Base-by-base conservation (phyloP, 1,284 basidiomycete genomes). In the Singerocomus inundabilis region DNA sequence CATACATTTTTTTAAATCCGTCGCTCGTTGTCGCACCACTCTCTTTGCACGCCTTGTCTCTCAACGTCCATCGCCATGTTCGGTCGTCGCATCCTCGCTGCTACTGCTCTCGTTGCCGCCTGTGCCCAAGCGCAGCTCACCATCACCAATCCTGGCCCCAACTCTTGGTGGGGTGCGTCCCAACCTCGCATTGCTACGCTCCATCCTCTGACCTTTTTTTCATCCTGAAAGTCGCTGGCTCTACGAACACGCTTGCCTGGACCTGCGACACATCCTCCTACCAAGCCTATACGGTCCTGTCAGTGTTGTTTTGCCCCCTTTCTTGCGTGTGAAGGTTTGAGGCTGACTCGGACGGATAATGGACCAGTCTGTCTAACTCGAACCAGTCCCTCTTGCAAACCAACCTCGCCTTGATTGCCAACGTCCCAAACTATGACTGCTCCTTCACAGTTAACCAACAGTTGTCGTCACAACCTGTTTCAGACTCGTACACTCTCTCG, bases 371-470 rank as follows among this genome's bases (percentile, higher is more conserved):
- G 40, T 58, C 66, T 46, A 80, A 78, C 67, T 56, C 68, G 9
- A 55, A 77, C 61, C 50, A 52, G 0, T 24, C 56, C 18, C 57
- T 77, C 49, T 60, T 77, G 44, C 7, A 48, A 15, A 48, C 66
- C 1, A 61, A 72, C 16, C 56, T 63, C n/a, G 69, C 77, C 24
- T 66, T 78, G 64, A 73, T 86, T 39, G 66, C 79, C 30, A 64
- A 75, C 47, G 66, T 82, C 50, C 58, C 75, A 50, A 83, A 82
- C 68, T 79, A 71, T 44, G 77, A 84, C 48, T 86, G 85, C 69
- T 84, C 82, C 9, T 72, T 76, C 60, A 64, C 69, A 24, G 72
- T 86, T 60, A 77, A 76, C 25, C 64, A 70, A 50, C 69, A 81
- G 48, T 74, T 77, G 63, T 64, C 75, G 38, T 66, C 60, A 60